Conservation (phyloP, 1,284 basidiomycete genomes). For the Athelia psychrophila region DNA sequence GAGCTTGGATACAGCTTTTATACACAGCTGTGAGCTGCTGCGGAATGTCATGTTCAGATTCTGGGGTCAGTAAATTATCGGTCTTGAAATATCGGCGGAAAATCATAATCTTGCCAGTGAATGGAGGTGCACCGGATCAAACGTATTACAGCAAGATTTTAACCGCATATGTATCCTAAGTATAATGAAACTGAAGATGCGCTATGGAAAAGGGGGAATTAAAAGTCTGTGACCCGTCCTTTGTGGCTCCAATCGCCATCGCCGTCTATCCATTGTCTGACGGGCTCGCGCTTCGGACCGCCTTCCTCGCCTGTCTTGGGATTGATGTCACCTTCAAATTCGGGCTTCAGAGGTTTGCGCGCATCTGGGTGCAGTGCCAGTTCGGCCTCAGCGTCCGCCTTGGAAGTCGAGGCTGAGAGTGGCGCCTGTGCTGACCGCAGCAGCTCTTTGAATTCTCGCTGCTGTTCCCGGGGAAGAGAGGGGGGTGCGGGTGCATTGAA, state of each 20-base stretch:
- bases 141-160: too few relatives aligned
- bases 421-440: conserved; percentile 56
- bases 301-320: conserved; percentile 73
- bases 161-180: too few relatives aligned
- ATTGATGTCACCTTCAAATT: conserved; percentile 74
- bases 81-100: too few relatives aligned
- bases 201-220: too few relatives aligned
- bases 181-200: too few relatives aligned
- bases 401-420: conserved; percentile 23
- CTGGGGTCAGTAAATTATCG: too few relatives aligned
- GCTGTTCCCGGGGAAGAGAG: conserved; percentile 65
- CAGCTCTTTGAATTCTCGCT: conserved; percentile 76
- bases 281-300: conserved; percentile 76
- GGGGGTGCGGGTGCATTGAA: conserved; percentile 69
- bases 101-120: too few relatives aligned
- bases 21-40: too few relatives aligned
- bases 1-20: too few relatives aligned
- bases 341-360: conserved; percentile 49
- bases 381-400: conserved; percentile 33
- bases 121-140: too few relatives aligned
- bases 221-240: conserved; percentile 81
- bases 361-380: conserved; percentile 67
- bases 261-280: conserved; percentile 54
- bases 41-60: too few relatives aligned
- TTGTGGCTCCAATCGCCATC: conserved; percentile 83